These are phyloP conservation scores for Diaporthe velutina DNA, from an alignment of 2,329 filamentous ascomycete genomes.

Conservation along the genomic window DNA sequence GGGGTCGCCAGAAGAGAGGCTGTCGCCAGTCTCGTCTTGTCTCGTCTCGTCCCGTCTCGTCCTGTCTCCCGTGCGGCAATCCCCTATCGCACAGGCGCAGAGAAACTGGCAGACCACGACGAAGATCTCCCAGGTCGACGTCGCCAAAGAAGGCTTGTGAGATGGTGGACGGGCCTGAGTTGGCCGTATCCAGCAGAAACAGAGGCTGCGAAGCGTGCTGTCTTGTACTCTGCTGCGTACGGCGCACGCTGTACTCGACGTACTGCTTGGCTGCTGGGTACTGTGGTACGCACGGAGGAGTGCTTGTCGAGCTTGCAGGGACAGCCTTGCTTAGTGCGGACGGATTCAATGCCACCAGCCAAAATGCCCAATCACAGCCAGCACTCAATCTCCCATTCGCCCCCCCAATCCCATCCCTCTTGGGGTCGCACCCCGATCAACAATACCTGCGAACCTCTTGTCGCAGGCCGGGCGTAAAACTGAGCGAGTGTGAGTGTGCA, in stretches of 20 bases:
- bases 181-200: conserved; percentile 1
- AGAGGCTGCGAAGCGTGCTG: conserved; percentile 19
- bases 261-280: neutral
- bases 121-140: neutral
- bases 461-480: neutral
- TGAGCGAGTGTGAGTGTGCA: neutral
- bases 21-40: conserved; percentile 16
- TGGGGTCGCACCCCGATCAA: conserved; percentile 25
- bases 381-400: conserved; percentile 27
- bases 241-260: neutral
- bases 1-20: conserved; percentile 25
- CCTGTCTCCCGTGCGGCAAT: neutral
- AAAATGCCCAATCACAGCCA: conserved; percentile 15
- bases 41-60: conserved; percentile 23
- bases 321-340: conserved; percentile 31
- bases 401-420: conserved; percentile 19
- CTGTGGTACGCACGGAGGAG: conserved; percentile 27
- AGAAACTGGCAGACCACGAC: neutral
- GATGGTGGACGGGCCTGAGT: neutral
- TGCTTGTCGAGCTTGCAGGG: conserved; percentile 26
- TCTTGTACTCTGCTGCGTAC: neutral
- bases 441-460: conserved; percentile 13
- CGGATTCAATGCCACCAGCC: conserved; percentile 30
- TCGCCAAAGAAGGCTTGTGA: conserved; percentile 5
- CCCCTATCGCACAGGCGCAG: neutral